These are phyloP conservation scores for Brassica balearica DNA, from an alignment of 441 rosid species.

Conservation along the genomic window DNA sequence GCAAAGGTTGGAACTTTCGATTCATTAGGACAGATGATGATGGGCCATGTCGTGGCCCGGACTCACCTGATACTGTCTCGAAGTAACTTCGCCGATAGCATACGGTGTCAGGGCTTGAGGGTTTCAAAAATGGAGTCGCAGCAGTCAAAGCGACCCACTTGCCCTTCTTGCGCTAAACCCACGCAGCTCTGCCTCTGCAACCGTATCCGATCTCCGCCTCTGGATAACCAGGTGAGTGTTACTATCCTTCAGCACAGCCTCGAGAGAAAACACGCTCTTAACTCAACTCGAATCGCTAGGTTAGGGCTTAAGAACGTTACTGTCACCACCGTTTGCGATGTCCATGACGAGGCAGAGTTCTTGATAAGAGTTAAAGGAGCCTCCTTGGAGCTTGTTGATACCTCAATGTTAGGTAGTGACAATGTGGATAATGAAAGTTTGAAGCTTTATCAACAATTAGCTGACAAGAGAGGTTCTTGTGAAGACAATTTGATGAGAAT, in stretches of 20 bases:
- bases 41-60: slow-evolving; percentile 46
- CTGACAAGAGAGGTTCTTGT: slow-evolving; percentile 23
- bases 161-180: slow-evolving; percentile 76
- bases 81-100: slow-evolving; percentile 10
- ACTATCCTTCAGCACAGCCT: slow-evolving; percentile 83
- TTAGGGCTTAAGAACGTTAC: slow-evolving; percentile 71
- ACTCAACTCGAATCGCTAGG: slow-evolving; percentile 74
- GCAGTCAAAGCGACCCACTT: slow-evolving; percentile 58
- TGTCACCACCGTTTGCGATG: slow-evolving; percentile 64
- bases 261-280: slow-evolving; percentile 81
- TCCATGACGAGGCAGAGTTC: slow-evolving; percentile 61
- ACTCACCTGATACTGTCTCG: slow-evolving; percentile 31
- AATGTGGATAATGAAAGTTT: slow-evolving; percentile 23
- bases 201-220: slow-evolving; percentile 57
- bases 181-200: slow-evolving; percentile 66
- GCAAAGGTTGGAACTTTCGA: slow-evolving; percentile 24
- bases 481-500: slow-evolving; percentile 47
- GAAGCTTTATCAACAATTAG: slow-evolving; percentile 3
- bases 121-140: slow-evolving; percentile 52
- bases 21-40: slow-evolving; percentile 39
- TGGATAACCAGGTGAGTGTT: slow-evolving; percentile 65
- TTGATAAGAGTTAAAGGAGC: slow-evolving; percentile 48
- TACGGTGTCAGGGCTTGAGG: slow-evolving; percentile 35
- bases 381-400: slow-evolving; percentile 33
- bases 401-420: slow-evolving; percentile 27